Evolutionary conservation across 129 eudicot species (phyloP), one percentile per base, ranked within the genome.

Genomic region (Logfia minima): DNA sequence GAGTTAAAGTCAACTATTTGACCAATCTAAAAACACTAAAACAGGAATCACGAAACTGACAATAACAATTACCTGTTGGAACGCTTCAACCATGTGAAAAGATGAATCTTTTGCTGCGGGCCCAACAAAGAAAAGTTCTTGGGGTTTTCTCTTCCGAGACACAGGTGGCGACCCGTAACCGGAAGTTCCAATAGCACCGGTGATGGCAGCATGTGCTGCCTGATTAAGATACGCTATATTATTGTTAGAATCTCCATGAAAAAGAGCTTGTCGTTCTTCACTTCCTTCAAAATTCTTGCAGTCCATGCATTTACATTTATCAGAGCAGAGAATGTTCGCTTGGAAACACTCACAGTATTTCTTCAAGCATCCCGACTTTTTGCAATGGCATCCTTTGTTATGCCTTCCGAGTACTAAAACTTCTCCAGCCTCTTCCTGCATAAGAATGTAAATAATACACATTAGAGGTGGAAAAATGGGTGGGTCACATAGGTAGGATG

Each of bases 311-410:
- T 89, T 88, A 77, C 98, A 93, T 69, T 84, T 93, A 23, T 90
- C 96, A n/a, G 98, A 93, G 74, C 98, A 93, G 37, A 87, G 75
- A 82, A 88, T 81, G 82, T 84, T 84, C 59, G 97, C 97, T 79
- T 88, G 97, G 75, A 88, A 90, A 76, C 98, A 93, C 87, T 93
- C 97, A 26, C 98, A 93, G 48, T 93, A 93, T 85, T 80, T 93
- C 92, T 93, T 93, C 72, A 93, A 90, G 79, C 98, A 93, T 52
- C 92, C 90, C 11, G 98, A 90, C 74, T 84, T 93, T 71, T 88
- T 90, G 85, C 98, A 93, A 81, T 90, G 77, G 70, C 98, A 93
- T 77, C 98, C 98, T 82, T 90, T 93, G 80, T 87, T 85, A 80
- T 93, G 97, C 71, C 85, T 90, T 64, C 79, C 87, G 6, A 77